A percentile compares a stretch with the other conserved stretches of the same genome.
Evolutionary conservation across 2,329 filamentous ascomycete species (phyloP).

Genomic region (Cladophialophora psammophila): DNA sequence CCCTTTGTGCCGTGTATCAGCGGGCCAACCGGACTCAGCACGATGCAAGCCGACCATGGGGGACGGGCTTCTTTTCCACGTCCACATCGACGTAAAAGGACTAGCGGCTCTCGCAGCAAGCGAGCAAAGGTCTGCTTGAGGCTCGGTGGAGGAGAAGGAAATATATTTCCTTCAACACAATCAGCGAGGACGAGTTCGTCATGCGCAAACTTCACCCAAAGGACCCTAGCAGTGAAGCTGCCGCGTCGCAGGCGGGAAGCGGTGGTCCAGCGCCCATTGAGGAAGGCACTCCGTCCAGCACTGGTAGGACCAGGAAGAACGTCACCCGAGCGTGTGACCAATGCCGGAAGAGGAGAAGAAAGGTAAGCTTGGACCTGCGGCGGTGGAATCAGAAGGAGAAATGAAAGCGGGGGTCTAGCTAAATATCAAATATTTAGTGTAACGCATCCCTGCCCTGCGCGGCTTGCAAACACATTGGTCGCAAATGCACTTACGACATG

Average conservation of each 20-base stretch:
- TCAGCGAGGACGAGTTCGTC: not conserved
- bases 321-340: slow-evolving; percentile 5
- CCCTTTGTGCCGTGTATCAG: not conserved
- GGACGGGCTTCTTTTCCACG: not conserved
- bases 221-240: not conserved
- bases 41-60: not conserved
- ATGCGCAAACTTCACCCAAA: not conserved
- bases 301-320: not conserved
- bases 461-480: not conserved
- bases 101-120: not conserved
- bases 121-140: not conserved
- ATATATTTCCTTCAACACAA: not conserved
- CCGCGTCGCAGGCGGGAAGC: not conserved
- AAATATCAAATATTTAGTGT: not conserved
- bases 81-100: not conserved
- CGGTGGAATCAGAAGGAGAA: not conserved
- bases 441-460: not conserved
- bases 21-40: not conserved
- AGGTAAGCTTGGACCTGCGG: not conserved
- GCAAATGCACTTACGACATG: slow-evolving; percentile 1
- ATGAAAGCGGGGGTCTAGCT: not conserved
- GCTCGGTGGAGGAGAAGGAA: not conserved
- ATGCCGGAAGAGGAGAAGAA: slow-evolving; percentile 2
- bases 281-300: not conserved
- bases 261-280: not conserved